A percentile compares a stretch with the other conserved stretches of the same genome.
phyloP scores from a whole-genome alignment of 78 protist genomes.

The Dictyostelium purpureum region DNA sequence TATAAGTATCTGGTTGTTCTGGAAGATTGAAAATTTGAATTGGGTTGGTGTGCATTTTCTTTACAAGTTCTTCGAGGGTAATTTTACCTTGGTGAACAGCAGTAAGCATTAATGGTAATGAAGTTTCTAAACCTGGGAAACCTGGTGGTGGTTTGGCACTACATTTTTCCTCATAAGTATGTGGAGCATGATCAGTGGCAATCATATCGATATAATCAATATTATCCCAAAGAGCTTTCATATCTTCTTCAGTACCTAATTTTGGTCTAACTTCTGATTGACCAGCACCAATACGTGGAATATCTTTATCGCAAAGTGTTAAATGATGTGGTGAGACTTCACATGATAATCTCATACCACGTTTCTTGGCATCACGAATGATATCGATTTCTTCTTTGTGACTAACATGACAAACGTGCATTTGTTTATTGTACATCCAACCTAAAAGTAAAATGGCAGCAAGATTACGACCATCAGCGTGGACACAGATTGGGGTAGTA shows the following conservation, averaged over 20 bases:
- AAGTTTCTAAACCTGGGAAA: conserved; percentile 82
- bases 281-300: conserved; percentile 52
- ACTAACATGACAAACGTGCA: conserved; percentile 79
- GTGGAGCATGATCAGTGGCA: conserved; percentile 88
- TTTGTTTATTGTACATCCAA: conserved; percentile 61
- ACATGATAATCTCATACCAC: conserved; percentile 84
- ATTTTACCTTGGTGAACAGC: conserved; percentile 81
- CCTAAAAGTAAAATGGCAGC: conserved; percentile 76
- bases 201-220: conserved; percentile 86
- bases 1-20: conserved; percentile 77
- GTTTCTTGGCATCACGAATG: conserved; percentile 81
- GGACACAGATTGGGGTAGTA: conserved; percentile 78
- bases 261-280: conserved; percentile 66
- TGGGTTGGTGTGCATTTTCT: conserved; percentile 76
- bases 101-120: conserved; percentile 82
- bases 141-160: conserved; percentile 83
- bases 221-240: conserved; percentile 85
- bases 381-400: conserved; percentile 77
- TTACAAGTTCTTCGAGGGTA: conserved; percentile 70
- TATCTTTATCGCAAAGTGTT: conserved; percentile 53
- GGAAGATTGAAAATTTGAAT: conserved; percentile 65
- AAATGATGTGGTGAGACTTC: conserved; percentile 81
- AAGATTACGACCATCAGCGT: conserved; percentile 77
- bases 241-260: conserved; percentile 74
- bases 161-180: conserved; percentile 79